Evolutionary conservation across 192 early-diverging fungal species (phyloP), one percentile per base, ranked within the genome.

Genomic region (Entomortierella chlamydospora): DNA sequence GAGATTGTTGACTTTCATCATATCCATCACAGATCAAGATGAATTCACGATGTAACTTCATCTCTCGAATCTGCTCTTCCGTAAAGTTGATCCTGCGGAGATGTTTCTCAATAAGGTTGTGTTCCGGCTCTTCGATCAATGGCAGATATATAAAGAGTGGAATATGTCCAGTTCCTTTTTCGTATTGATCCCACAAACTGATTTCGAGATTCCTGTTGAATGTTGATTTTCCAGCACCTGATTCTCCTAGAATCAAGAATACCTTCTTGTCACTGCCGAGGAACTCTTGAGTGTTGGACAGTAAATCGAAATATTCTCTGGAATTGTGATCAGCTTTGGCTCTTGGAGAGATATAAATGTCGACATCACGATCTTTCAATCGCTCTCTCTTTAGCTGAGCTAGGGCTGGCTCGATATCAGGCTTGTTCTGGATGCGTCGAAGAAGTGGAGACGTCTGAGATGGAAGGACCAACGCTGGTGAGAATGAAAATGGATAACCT

Each of bases 11-110:
- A 29, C 50, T 29, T 25, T 70, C 68, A 25, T 70, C 68, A 26
- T 61, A 70, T 10, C 66, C 66, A 39, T 68, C 66, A 41, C 66
- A 68, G 25, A 68, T 68, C 57, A 68, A 50, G 30, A 68, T 60
- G 47, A 68, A 59, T n/a, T 60, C 10, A 7, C 56, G 66, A 30
- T 68, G 23, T 11, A 7, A 1, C 34, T 68, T 68, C 30, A 68
- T 13, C 25, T 68, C 66, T 26, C 22, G n/a, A 11, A 68, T 68
- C 10, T 49, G 43, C 18, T 1, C 20, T 15, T 58, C 49, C 2
- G 29, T 25, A 23, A 68, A 68, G 4, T 18, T 37, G 29, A 13
- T 31, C 13, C 18, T 59, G 8, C 47, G 43, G 0, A 68, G 39
- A 0, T 68, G 57, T 39, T 68, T 51, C 5, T 29, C 22, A 9